Conservation (phyloP, 345 rosid species). For the Nasturtium officinale region DNA sequence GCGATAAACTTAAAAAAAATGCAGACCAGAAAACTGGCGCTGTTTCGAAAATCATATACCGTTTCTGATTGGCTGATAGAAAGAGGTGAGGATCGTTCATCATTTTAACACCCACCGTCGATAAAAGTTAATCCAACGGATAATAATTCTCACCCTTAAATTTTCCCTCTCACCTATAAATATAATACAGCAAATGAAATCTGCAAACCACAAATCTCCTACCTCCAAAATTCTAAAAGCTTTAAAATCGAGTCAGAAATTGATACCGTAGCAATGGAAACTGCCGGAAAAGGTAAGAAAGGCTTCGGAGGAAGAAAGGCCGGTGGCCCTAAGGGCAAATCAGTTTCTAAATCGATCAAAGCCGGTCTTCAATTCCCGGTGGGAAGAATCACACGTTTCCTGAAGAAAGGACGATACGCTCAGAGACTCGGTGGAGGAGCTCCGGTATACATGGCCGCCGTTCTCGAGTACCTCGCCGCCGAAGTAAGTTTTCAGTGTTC, state of each 20-base stretch:
- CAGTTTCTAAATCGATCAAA: conserved; percentile 69
- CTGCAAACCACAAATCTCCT: not conserved
- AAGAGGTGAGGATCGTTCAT: not conserved
- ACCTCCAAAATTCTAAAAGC: not conserved
- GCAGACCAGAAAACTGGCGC: not conserved
- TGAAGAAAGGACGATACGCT: conserved; percentile 76
- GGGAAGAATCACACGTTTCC: conserved; percentile 77
- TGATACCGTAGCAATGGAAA: conserved; percentile 45
- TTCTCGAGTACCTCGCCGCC: conserved; percentile 85
- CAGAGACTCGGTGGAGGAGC: conserved; percentile 80
- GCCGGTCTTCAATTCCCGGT: conserved; percentile 90
- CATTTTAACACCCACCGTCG: not conserved
- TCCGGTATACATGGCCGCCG: conserved; percentile 88
- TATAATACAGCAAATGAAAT: not conserved
- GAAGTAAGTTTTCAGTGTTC: conserved; percentile 46
- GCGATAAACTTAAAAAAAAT: not conserved
- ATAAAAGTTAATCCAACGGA: conserved; percentile 25
- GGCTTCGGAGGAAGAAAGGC: conserved; percentile 82
- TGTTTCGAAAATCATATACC: not conserved
- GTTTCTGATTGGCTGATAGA: conserved; percentile 10
- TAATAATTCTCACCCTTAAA: too few relatives aligned
- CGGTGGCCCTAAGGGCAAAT: conserved; percentile 76
- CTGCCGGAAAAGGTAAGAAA: conserved; percentile 64
- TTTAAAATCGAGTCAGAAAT: not conserved
- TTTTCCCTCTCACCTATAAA: conserved; percentile 8